These are phyloP conservation scores for Excoecaria agallocha DNA, from an alignment of 345 rosid species.

Conservation along the genomic window DNA sequence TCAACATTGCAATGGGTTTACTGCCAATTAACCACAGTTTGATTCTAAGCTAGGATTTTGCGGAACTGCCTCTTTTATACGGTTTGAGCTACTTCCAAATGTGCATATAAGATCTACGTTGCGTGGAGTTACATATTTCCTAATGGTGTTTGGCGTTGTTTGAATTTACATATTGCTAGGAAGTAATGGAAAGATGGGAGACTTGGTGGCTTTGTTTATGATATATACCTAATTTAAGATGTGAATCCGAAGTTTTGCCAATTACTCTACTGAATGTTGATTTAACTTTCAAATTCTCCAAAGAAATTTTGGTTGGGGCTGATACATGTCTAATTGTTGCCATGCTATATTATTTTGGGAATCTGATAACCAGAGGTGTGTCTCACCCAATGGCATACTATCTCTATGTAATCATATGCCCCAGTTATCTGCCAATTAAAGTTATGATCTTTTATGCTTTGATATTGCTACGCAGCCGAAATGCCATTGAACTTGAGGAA, in stretches of 20 bases:
- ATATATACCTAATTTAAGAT: background rate
- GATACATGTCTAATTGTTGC: background rate
- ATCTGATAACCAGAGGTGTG: background rate
- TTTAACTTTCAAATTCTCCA: background rate
- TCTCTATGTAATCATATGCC: background rate
- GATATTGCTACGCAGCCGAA: conserved; percentile 17
- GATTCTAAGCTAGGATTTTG: background rate
- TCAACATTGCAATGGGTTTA: background rate
- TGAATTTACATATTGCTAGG: background rate
- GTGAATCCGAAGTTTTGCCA: background rate
- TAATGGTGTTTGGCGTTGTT: background rate
- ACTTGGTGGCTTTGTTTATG: background rate
- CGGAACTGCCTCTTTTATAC: background rate
- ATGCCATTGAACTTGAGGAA: conserved; percentile 34
- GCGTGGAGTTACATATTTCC: background rate
- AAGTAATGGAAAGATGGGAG: background rate
- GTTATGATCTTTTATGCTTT: background rate
- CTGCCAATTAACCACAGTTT: background rate
- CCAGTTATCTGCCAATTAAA: background rate
- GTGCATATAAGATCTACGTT: background rate
- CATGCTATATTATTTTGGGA: background rate
- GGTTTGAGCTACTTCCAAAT: background rate
- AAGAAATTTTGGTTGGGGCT: background rate
- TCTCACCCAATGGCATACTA: background rate
- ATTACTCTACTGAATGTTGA: background rate